Conservation (phyloP, 305 asterid species). For the Plantago coronopus region DNA sequence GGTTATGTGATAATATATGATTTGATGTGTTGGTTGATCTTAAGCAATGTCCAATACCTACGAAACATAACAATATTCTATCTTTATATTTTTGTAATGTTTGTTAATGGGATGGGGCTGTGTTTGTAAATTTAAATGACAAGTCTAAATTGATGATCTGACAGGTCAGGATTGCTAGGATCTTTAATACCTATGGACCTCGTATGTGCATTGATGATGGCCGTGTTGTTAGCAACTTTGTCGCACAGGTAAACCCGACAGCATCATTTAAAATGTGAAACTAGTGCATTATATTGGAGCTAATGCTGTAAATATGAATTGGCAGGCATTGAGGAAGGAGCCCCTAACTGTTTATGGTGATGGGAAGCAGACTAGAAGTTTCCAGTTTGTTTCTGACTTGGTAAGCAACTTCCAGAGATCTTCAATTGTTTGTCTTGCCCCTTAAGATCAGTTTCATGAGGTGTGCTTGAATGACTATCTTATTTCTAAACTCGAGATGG, state of each 20-base stretch:
- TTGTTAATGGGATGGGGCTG: not conserved
- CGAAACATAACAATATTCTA: too few relatives aligned
- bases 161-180: constrained; percentile 95
- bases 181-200: constrained; percentile 93
- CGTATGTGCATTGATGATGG: constrained; percentile 98
- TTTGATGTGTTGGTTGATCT: too few relatives aligned
- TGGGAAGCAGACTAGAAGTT: constrained; percentile 95
- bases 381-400: constrained; percentile 92
- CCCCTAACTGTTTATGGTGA: constrained; percentile 93
- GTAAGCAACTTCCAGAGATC: constrained; percentile 33
- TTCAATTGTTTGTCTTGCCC: not conserved
- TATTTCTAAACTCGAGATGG: too few relatives aligned
- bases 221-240: constrained; percentile 95
- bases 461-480: too few relatives aligned
- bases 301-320: constrained; percentile 16
- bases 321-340: constrained; percentile 91
- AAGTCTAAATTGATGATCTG: constrained; percentile 12
- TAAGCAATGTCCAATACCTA: too few relatives aligned
- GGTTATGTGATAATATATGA: too few relatives aligned
- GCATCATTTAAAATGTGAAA: not conserved
- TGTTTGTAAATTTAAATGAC: not conserved
- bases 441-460: not conserved
- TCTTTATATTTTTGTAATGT: not conserved
- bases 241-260: constrained; percentile 85
- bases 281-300: not conserved